These are phyloP conservation scores for Pilatotrama ljubarskyi DNA, from an alignment of 768 basidiomycete genomes.

Conservation along the genomic window DNA sequence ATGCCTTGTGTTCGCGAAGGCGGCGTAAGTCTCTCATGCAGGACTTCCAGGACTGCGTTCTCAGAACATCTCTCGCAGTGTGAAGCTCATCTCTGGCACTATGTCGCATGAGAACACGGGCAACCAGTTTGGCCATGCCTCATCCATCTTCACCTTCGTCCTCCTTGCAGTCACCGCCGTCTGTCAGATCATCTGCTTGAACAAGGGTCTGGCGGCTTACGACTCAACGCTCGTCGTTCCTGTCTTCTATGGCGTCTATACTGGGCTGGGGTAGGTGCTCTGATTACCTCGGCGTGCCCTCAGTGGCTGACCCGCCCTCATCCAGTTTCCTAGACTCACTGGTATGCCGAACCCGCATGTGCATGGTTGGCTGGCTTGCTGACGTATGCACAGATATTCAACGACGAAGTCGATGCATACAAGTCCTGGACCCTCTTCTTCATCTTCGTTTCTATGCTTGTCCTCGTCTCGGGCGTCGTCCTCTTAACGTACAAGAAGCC, in stretches of 20 bases:
- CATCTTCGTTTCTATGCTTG: constrained; percentile 81
- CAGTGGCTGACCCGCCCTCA: neutral
- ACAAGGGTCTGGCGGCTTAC: constrained; percentile 86
- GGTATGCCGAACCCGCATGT: constrained; percentile 18
- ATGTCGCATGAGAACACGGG: constrained; percentile 79
- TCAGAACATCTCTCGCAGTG: constrained; percentile 41
- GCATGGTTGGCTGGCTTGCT: neutral
- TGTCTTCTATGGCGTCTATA: constrained; percentile 92
- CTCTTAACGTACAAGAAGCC: constrained; percentile 92
- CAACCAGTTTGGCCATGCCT: constrained; percentile 83
- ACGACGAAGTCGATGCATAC: constrained; percentile 83
- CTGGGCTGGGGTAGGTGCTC: constrained; percentile 65
- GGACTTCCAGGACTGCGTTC: neutral
- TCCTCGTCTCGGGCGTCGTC: constrained; percentile 91
- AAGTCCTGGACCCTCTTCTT: constrained; percentile 86
- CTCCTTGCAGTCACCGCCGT: constrained; percentile 71
- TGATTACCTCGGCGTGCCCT: neutral
- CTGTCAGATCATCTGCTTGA: constrained; percentile 88
- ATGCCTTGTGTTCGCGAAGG: constrained; percentile 83
- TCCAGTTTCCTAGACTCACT: constrained; percentile 66
- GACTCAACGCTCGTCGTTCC: constrained; percentile 92
- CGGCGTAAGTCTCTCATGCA: constrained; percentile 49
- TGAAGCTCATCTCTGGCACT: constrained; percentile 75
- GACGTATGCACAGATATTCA: constrained; percentile 57
- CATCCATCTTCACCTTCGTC: constrained; percentile 70